Conservation (phyloP, 2,329 filamentous ascomycete genomes). For the Trichophaea hybrida region DNA sequence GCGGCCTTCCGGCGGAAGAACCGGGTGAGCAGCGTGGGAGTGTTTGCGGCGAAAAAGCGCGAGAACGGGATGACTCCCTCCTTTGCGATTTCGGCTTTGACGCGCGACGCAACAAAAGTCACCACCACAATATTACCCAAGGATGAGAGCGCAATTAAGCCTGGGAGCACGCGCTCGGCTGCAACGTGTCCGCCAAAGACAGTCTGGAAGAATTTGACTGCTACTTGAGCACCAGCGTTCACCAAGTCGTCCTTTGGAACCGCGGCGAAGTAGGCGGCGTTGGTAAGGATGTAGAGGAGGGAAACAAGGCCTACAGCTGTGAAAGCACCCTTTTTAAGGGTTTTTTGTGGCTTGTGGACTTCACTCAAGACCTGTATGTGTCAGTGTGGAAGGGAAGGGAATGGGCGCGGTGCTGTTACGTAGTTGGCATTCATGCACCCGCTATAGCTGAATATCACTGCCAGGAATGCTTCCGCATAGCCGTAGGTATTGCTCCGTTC, state of each 20-base stretch:
- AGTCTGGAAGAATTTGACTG: conserved; percentile 23
- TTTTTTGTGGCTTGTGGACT: conserved; percentile 32
- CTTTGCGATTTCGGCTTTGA: conserved; percentile 48
- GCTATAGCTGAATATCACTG: conserved; percentile 34
- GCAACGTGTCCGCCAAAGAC: conserved; percentile 25
- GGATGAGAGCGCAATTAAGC: conserved; percentile 40
- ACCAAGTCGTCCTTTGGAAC: conserved; percentile 19
- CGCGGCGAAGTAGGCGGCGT: conserved; percentile 35
- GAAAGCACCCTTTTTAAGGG: conserved; percentile 31
- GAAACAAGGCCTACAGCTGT: conserved; percentile 29
- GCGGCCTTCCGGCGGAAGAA: conserved; percentile 14
- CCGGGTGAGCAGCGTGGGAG: conserved; percentile 27
- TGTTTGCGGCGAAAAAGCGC: conserved; percentile 35
- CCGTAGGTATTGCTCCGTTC: conserved; percentile 25
- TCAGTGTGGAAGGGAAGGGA: not conserved
- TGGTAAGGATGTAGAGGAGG: conserved; percentile 32
- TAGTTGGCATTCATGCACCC: conserved; percentile 37
- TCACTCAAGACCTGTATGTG: conserved; percentile 31
- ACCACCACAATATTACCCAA: conserved; percentile 45
- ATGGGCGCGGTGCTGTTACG: conserved; percentile 24
- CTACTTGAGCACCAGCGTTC: not conserved
- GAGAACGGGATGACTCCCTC: conserved; percentile 42
- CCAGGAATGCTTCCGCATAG: conserved; percentile 34
- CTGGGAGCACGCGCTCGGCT: conserved; percentile 34
- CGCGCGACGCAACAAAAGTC: conserved; percentile 42